Base-by-base conservation (phyloP, 2,329 filamentous ascomycete species). In the Hypoxylon sp. region DNA sequence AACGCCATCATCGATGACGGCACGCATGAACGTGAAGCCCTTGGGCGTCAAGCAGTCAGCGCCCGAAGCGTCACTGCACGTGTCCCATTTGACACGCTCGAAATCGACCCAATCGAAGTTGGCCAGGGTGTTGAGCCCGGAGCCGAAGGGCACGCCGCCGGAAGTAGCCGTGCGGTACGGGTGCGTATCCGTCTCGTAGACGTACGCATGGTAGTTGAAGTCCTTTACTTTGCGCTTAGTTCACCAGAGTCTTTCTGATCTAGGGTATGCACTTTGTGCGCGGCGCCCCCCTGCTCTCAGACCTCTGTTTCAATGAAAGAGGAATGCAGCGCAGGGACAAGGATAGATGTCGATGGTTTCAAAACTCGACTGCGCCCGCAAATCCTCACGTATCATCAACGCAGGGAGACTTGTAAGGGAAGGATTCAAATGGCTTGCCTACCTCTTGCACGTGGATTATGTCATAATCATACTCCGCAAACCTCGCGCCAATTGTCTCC, bases 11-110 rank as follows among this genome's bases (percentile, higher is more conserved):
- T 82, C 83, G 13, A 91, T 72, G 20, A 82, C 79, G 44, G 86
- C 78, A 11, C 89, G 85, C 89, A 92, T 91, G 53, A 89, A 88
- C 0, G 89, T 91, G 77, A 91, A 91, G 13, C 90, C 90, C 78
- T 92, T 92, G 22, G 89, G 90, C 0, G 90, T 91, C 69, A 91
- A 79, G 75, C 90, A 92, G 77, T 92, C 90, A 0, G 77, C 73
- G 0, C 83, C 84, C 0, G 85, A 87, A 37, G 84, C 83, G 74
- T 87, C 77, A 64, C 85, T 88, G 79, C 90, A 91, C 2, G 76
- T 81, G 25, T 82, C 77, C 89, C 90, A 92, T 74, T 89, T 88
- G 54, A 85, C 79, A 13, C 89, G 85, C 48, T 81, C 79, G 71
- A 88, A 87, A 68, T 85, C 83, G 6, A 85, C 77, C 83, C 85